A percentile compares a stretch with the other conserved stretches of the same genome.
These are phyloP conservation scores for Dichotomopilus funicola DNA, from an alignment of 2,329 filamentous ascomycete species.

Conservation along the genomic window DNA sequence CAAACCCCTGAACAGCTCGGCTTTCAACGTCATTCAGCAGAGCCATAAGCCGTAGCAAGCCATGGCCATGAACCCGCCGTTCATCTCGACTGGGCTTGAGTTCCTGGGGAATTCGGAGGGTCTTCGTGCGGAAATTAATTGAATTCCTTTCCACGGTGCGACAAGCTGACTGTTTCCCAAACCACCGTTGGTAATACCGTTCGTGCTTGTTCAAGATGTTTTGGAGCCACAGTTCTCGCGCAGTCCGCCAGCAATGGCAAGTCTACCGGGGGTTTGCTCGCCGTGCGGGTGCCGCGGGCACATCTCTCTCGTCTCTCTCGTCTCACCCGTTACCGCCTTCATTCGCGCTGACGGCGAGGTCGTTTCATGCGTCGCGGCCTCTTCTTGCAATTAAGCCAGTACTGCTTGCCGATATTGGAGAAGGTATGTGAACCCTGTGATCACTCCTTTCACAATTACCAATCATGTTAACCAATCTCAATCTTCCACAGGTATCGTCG, in stretches of 20 bases:
- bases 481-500: conserved; percentile 71
- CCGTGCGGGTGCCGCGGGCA: conserved; percentile 17
- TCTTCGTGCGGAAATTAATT: conserved; percentile 10
- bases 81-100: background rate
- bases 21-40: conserved; percentile 22
- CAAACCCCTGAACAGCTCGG: conserved; percentile 16
- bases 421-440: conserved; percentile 48
- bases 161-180: conserved; percentile 11
- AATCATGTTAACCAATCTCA: conserved; percentile 11
- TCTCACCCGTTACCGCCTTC: background rate
- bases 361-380: conserved; percentile 45
- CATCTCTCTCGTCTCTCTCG: conserved; percentile 15
- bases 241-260: conserved; percentile 46
- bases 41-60: conserved; percentile 26
- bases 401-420: conserved; percentile 76
- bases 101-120: background rate
- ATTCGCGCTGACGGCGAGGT: conserved; percentile 24
- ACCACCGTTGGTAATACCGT: conserved; percentile 3
- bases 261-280: conserved; percentile 33
- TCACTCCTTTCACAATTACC: background rate
- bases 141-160: background rate
- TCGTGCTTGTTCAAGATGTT: conserved; percentile 40
- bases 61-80: conserved; percentile 10
- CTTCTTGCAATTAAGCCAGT: conserved; percentile 67
- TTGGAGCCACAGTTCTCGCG: conserved; percentile 45